These are phyloP conservation scores for Aspergillus novofumigatus DNA, from an alignment of 2,329 filamentous ascomycete species.

Conservation along the genomic window DNA sequence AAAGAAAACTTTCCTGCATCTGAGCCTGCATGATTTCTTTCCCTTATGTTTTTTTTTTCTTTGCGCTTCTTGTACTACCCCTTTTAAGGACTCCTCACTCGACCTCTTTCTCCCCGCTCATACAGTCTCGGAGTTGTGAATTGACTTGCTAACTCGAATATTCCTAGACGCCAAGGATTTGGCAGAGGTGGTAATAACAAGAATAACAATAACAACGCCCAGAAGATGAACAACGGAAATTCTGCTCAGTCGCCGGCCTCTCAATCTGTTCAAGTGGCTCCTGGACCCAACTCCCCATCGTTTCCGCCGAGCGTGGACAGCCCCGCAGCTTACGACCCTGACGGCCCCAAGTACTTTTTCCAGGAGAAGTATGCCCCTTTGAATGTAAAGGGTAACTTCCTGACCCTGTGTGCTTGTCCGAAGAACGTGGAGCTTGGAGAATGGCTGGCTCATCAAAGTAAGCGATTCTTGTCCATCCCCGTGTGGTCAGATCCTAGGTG, in stretches of 20 bases:
- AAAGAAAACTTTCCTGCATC: not conserved
- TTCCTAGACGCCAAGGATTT: conserved; percentile 46
- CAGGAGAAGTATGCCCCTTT: conserved; percentile 63
- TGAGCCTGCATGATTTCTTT: not conserved
- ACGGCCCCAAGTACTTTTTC: conserved; percentile 48
- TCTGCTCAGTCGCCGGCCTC: conserved; percentile 27
- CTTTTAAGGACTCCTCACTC: conserved; percentile 1
- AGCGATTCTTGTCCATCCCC: conserved; percentile 17
- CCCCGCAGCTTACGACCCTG: conserved; percentile 36
- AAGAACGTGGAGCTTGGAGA: conserved; percentile 92
- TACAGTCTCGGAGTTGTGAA: conserved; percentile 11
- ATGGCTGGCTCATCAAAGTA: conserved; percentile 94
- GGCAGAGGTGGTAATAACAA: conserved; percentile 46
- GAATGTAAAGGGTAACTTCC: conserved; percentile 96
- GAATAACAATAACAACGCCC: conserved; percentile 35
- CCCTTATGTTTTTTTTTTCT: conserved; percentile 3
- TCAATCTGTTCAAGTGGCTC: conserved; percentile 26
- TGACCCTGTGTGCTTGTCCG: conserved; percentile 88
- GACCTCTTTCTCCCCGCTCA: conserved; percentile 4
- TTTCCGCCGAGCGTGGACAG: conserved; percentile 36
- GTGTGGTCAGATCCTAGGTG: not conserved
- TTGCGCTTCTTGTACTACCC: conserved; percentile 1
- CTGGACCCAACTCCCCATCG: conserved; percentile 38
- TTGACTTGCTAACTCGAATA: conserved; percentile 25
- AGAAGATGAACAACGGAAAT: conserved; percentile 37